These are phyloP conservation scores for Cardiospermum halicacabum DNA, from an alignment of 345 rosid species.

Conservation along the genomic window DNA sequence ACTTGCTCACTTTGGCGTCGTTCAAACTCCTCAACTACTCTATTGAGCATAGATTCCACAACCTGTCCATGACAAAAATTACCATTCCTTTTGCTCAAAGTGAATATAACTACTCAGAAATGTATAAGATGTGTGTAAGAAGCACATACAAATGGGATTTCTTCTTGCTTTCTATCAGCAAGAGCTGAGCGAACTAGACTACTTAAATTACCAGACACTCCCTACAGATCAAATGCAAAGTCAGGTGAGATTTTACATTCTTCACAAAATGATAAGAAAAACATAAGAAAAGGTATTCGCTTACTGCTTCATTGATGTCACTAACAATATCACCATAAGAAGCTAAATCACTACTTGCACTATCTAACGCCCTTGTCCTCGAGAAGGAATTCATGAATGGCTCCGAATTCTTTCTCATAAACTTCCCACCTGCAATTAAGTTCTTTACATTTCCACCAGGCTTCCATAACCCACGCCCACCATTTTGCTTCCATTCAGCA, in stretches of 20 bases:
- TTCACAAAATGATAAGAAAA: constrained; percentile 7
- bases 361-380: constrained; percentile 36
- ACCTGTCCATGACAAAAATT: constrained; percentile 31
- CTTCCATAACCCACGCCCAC: constrained; percentile 71
- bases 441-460: constrained; percentile 51
- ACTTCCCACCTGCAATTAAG: constrained; percentile 35
- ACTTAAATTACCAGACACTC: constrained; percentile 45
- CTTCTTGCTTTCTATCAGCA: constrained; percentile 66
- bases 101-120: background rate
- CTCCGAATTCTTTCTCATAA: constrained; percentile 58
- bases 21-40: constrained; percentile 77
- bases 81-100: background rate
- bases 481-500: constrained; percentile 69
- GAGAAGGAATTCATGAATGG: constrained; percentile 57
- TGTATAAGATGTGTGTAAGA: no score
- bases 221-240: constrained; percentile 32
- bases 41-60: constrained; percentile 75
- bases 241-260: background rate
- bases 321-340: constrained; percentile 23
- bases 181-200: constrained; percentile 61
- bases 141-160: constrained; percentile 61
- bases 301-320: constrained; percentile 59
- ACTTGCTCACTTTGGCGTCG: constrained; percentile 63
- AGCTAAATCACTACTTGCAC: constrained; percentile 26
- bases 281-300: constrained; percentile 26